A percentile compares a stretch with the other conserved stretches of the same genome.
These are phyloP conservation scores for Discostella stelligeroides DNA, from an alignment of 108 stramenopile genomes.

Conservation along the genomic window DNA sequence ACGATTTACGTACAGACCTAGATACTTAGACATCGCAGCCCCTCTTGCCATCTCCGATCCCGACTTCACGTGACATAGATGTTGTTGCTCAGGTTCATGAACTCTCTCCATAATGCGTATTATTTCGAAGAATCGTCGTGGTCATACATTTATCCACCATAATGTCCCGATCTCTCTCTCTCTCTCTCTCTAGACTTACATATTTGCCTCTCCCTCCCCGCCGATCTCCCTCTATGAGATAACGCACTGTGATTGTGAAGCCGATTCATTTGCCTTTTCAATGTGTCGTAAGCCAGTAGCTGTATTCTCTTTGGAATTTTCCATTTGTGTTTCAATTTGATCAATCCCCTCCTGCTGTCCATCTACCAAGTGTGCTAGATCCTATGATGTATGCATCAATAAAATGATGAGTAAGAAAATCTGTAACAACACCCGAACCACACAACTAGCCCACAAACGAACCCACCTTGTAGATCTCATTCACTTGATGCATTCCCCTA, in stretches of 20 bases:
- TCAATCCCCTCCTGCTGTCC: slow-evolving; percentile 88
- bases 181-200: no score
- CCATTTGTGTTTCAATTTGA: slow-evolving; percentile 86
- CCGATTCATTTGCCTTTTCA: slow-evolving; percentile 74
- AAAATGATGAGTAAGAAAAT: neutral
- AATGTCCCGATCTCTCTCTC: no score
- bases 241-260: slow-evolving; percentile 39
- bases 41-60: no score
- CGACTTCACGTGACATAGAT: no score
- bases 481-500: slow-evolving; percentile 87
- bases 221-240: slow-evolving; percentile 26
- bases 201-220: no score
- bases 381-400: slow-evolving; percentile 18
- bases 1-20: no score
- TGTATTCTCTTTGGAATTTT: slow-evolving; percentile 73
- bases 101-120: no score
- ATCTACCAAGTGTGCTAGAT: slow-evolving; percentile 85
- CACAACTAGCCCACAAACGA: neutral
- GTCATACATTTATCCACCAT: no score
- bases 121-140: no score
- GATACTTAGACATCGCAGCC: no score
- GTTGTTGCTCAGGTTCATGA: no score
- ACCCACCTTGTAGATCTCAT: slow-evolving; percentile 86
- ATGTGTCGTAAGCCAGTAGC: slow-evolving; percentile 83
- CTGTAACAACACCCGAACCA: neutral